Conservation (phyloP, 2,329 filamentous ascomycete species). For the Neofusicoccum ribis region DNA sequence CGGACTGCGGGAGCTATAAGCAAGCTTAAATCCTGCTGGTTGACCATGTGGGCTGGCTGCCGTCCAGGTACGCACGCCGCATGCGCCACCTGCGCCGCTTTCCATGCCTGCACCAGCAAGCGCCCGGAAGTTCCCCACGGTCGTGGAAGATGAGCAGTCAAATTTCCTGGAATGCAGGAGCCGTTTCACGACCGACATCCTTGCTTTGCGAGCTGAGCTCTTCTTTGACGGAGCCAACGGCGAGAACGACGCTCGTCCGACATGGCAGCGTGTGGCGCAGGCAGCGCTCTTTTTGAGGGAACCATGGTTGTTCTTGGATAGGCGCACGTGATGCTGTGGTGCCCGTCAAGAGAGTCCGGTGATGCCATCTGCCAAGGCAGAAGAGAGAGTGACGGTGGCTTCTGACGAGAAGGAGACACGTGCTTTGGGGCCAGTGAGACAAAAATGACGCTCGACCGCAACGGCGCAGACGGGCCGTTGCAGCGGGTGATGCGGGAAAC, state of each 20-base stretch:
- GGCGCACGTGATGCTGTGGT: not conserved
- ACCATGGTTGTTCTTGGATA: not conserved
- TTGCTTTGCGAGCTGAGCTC: not conserved
- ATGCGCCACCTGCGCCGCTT: not conserved
- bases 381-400: not conserved
- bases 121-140: not conserved
- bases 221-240: not conserved
- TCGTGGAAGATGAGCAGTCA: not conserved
- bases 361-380: not conserved
- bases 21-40: not conserved
- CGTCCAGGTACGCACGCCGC: not conserved
- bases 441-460: conserved; percentile 9
- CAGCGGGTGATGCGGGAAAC: conserved; percentile 11
- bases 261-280: not conserved
- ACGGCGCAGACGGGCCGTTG: conserved; percentile 15
- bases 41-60: not conserved
- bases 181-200: conserved; percentile 2
- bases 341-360: not conserved
- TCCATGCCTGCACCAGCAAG: not conserved
- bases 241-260: not conserved
- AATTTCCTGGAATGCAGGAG: conserved; percentile 1
- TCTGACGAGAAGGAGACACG: not conserved
- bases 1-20: not conserved
- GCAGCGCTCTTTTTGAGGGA: not conserved
- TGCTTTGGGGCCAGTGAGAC: conserved; percentile 14